Evolutionary conservation across 2,329 filamentous ascomycete genomes (phyloP).

Genomic region (Plenodomus lindquistii): DNA sequence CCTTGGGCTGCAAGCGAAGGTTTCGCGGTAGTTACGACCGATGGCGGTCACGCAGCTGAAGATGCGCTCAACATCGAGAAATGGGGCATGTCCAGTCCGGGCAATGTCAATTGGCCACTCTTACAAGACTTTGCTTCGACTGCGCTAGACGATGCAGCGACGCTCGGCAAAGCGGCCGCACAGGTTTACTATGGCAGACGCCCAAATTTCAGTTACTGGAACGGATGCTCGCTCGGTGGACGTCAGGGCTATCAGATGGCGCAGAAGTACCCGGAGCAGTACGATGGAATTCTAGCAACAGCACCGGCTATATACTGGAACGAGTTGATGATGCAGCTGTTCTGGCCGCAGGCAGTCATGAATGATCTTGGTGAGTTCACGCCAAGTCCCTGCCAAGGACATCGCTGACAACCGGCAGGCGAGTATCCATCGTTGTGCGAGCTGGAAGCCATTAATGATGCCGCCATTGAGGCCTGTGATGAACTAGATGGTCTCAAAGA

Average conservation of each 20-base stretch:
- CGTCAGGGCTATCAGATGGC: conserved; percentile 37
- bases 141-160: conserved; percentile 34
- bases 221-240: conserved; percentile 23
- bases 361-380: conserved; percentile 18
- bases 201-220: conserved; percentile 39
- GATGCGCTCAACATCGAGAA: conserved; percentile 1
- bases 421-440: conserved; percentile 22
- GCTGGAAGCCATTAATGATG: conserved; percentile 19
- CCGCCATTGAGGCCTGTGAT: conserved; percentile 26
- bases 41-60: conserved; percentile 21
- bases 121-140: conserved; percentile 39
- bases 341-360: conserved; percentile 34
- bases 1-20: conserved; percentile 20
- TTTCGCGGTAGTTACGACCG: conserved; percentile 26
- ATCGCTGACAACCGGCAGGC: background rate
- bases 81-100: conserved; percentile 15
- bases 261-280: conserved; percentile 31
- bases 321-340: conserved; percentile 15
- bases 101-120: conserved; percentile 23
- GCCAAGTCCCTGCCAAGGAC: background rate
- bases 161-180: conserved; percentile 32
- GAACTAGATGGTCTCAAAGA: conserved; percentile 37
- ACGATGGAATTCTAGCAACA: conserved; percentile 36
- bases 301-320: conserved; percentile 31
- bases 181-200: conserved; percentile 33